Evolutionary conservation across 495 filamentous ascomycete species (phyloP), one percentile per base, ranked within the genome.

Genomic region (Trichoderma parareesei): DNA sequence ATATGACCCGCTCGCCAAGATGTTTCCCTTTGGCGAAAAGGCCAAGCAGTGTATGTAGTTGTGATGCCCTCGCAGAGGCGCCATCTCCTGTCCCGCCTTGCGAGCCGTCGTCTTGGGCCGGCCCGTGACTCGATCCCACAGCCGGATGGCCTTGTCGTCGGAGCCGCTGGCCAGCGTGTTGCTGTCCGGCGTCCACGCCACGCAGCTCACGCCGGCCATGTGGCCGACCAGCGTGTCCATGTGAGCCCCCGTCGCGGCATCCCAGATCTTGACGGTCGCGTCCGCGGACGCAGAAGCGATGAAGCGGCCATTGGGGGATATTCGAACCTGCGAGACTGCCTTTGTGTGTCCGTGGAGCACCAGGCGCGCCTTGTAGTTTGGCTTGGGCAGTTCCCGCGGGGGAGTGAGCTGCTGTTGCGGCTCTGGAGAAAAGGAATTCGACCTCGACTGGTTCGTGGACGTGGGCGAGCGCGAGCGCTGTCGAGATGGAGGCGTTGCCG

Each of bases 1-100:
- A 75, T 96, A 98, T 69, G 90, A 93, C 18, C 94, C 95, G 65
- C 89, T 93, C 44, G 89, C 94, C 18, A 98, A 84, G 70, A 97
- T 96, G 70, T 97, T 98, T 44, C 94, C 95, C 75, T 96, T 96
- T 1, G 95, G 94, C 16, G 90, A 90, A 75, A 97, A 98, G 27
- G 93, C 91, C 60, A 98, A 81, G 43, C 88, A 88, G 75, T 93
- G 97, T 55, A 98, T 87, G 78, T 97, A 97, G 72, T 93, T 97
- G 72, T 97, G 93, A 72, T 98, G 94, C 49, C 94, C 93, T 40
- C 87, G 75, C 67, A 97, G 81, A 8, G 89, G 86, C 33, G 77
- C 77, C 63, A 73, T 74, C 41, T 44, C 63, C 40, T 62, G 67
- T 49, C 42, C 63, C 37, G 27, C 63, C 57, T 61, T 59, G 44